Evolutionary conservation across 225 moss, liverwort and hornwort genomes (phyloP).

Genomic region (Physcomitrellopsis africana): DNA sequence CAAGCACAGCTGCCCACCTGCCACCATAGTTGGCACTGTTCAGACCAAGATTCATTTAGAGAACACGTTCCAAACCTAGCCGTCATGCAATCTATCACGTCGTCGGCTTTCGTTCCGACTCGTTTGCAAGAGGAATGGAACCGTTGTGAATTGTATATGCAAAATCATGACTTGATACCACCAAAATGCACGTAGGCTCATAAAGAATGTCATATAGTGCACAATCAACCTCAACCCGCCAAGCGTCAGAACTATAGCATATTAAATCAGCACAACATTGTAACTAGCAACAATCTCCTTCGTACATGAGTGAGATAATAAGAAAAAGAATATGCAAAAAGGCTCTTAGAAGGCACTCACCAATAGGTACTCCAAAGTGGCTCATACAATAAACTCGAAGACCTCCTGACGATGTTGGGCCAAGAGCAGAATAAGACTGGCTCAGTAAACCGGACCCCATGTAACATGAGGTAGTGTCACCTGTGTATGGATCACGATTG

Average conservation of each 20-base stretch:
- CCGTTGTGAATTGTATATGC: background rate
- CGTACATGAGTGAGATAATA: background rate
- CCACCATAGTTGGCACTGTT: constrained; percentile 48
- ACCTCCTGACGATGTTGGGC: constrained; percentile 52
- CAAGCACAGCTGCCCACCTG: constrained; percentile 84
- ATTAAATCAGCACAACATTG: background rate
- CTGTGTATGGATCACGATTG: constrained; percentile 43
- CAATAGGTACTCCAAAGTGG: constrained; percentile 55
- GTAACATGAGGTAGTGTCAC: constrained; percentile 44
- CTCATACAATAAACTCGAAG: constrained; percentile 74
- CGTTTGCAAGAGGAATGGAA: constrained; percentile 25
- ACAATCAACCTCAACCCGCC: constrained; percentile 3
- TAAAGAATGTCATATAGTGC: background rate
- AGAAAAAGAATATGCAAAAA: constrained; percentile 21
- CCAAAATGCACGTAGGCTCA: constrained; percentile 9
- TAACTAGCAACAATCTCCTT: background rate
- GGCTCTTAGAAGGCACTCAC: constrained; percentile 31
- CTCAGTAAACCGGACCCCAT: constrained; percentile 38
- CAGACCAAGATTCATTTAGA: constrained; percentile 23
- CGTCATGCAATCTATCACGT: background rate
- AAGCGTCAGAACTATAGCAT: background rate
- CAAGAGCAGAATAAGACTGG: constrained; percentile 38
- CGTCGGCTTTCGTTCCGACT: background rate
- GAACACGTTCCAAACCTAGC: background rate
- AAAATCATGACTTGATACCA: constrained; percentile 5